Evolutionary conservation across 2,329 filamentous ascomycete genomes (phyloP), one percentile per base, ranked within the genome.

Genomic region (Gaeumannomyces tritici): DNA sequence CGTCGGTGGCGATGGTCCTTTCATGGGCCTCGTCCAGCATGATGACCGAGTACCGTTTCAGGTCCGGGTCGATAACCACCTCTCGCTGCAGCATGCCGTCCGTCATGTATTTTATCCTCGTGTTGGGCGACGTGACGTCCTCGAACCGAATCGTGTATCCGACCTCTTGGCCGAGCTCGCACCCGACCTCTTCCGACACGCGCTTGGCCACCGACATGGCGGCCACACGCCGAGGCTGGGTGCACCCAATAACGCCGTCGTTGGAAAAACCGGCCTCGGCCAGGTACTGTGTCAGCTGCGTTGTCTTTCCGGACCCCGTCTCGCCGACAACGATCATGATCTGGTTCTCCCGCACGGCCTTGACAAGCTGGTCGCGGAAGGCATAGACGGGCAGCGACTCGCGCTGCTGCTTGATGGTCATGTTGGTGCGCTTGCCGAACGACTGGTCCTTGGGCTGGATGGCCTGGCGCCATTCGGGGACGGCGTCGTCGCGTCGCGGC

Each of bases 21-120:
- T 99, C 95, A 85, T 99, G 95, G 4, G 95, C 95, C 73, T 99
- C 95, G 73, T 99, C 95, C 69, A 99, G 83, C 88, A 99, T 99
- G 70, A 99, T 97, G 64, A 95, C 91, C 0, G 92, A 96, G 72
- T 99, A 99, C 67, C 90, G 86, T 70, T 84, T 89, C 67, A 99
- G 78, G 69, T 96, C 89, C 0, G 93, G 90, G 72, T 99, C 95
- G 67, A 97, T 83, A 61, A 99, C 82, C 72, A 97, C 92, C 77
- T 99, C 95, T 78, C 95, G 85, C 76, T 97, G 88, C 73, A 99
- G 84, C 90, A 98, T 98, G 75, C 95, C 95, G 70, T 99, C 95
- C 21, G 95, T 99, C 93, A 99, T 97, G 78, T 99, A 99, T 78
- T 99, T 99, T 79, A 99, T 96, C 71, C 88, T 91, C 1, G 95